phyloP scores from a whole-genome alignment of 164 flowering plant genomes.

The Paratinospora sagittata region DNA sequence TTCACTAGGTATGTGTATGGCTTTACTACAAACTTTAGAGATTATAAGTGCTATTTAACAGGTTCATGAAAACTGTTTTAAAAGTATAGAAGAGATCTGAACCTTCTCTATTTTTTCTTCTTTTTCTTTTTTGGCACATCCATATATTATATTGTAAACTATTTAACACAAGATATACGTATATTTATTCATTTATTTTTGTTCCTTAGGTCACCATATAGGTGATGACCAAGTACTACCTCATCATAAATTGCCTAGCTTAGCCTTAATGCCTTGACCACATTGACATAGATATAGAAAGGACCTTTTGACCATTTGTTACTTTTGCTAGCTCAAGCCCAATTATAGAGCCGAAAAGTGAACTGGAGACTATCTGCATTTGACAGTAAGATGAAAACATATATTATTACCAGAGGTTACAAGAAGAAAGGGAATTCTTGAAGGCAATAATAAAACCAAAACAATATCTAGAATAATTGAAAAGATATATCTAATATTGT shows the following conservation, averaged over 20 bases:
- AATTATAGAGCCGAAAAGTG: conserved; percentile 1
- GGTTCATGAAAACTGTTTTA: no score
- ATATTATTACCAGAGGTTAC: background rate
- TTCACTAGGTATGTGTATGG: no score
- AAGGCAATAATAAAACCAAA: no score
- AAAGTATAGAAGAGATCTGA: no score
- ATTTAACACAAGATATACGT: background rate
- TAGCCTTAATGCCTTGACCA: no score
- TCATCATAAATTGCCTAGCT: no score
- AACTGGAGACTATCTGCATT: conserved; percentile 11
- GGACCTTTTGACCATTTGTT: no score
- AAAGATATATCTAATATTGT: background rate
- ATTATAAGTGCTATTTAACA: no score
- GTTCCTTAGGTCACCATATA: background rate
- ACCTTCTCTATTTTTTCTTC: background rate
- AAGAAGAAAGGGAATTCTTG: no score
- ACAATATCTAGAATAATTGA: background rate
- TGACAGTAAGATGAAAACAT: background rate
- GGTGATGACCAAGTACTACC: no score
- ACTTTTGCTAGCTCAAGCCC: conserved; percentile 12
- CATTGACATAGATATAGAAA: no score
- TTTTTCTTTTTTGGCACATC: background rate
- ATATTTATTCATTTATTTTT: background rate
- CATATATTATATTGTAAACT: background rate
- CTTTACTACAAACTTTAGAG: no score